These are phyloP conservation scores for Tilletia horrida DNA, from an alignment of 1,284 basidiomycete species.

Conservation along the genomic window DNA sequence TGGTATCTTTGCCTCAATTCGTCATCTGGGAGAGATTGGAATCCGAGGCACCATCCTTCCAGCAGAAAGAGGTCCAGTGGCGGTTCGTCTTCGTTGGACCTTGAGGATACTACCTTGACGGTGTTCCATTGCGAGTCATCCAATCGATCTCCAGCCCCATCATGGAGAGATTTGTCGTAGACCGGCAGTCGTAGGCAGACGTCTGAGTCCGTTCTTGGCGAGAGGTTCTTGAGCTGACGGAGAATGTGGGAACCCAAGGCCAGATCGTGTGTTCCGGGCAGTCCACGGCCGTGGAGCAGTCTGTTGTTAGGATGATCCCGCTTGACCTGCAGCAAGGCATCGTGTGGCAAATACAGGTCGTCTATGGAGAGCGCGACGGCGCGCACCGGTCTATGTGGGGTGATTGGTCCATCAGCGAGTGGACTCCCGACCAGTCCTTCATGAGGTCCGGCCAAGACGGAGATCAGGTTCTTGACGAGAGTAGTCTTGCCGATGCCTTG, in stretches of 20 bases:
- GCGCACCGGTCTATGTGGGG: not conserved
- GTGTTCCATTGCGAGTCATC: constrained; percentile 55
- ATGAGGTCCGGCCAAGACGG: not conserved
- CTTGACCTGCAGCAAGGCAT: constrained; percentile 63
- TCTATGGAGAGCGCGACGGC: constrained; percentile 15
- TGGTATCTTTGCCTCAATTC: constrained; percentile 56
- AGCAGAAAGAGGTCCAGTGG: constrained; percentile 75
- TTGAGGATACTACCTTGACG: not conserved
- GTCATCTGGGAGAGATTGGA: constrained; percentile 42
- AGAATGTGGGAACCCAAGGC: constrained; percentile 64
- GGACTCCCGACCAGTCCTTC: not conserved
- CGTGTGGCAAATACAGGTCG: constrained; percentile 76
- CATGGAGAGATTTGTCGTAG: constrained; percentile 79
- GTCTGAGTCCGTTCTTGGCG: not conserved
- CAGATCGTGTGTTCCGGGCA: constrained; percentile 82
- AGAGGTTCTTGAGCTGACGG: constrained; percentile 54
- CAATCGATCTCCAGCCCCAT: constrained; percentile 76
- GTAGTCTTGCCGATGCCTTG: constrained; percentile 59
- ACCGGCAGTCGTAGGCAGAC: constrained; percentile 66
- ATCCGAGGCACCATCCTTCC: constrained; percentile 64
- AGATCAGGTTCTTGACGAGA: constrained; percentile 4
- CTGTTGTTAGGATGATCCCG: constrained; percentile 62
- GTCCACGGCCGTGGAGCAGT: constrained; percentile 73
- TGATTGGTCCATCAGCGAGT: not conserved
- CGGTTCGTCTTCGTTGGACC: constrained; percentile 57